Evolutionary conservation across 108 stramenopile genomes (phyloP).

Genomic region (Fistulifera pelliculosa): DNA sequence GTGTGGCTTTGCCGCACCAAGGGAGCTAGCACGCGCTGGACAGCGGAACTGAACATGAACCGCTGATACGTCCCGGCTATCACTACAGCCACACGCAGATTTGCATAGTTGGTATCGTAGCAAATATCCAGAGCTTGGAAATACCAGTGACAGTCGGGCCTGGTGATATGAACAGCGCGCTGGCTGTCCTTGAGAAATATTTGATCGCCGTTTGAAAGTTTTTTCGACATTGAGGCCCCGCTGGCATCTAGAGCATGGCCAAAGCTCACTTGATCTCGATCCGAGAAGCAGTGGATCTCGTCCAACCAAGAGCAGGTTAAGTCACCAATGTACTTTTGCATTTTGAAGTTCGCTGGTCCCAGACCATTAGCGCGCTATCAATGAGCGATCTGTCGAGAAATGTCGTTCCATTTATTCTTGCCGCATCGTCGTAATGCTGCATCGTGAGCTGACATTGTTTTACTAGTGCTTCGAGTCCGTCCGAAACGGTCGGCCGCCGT

Average conservation of each 20-base stretch:
- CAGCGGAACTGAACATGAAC: background rate
- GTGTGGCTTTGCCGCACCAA: slow-evolving; percentile 3
- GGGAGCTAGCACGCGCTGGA: background rate
- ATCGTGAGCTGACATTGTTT: slow-evolving; percentile 4
- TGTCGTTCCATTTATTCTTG: too few relatives aligned
- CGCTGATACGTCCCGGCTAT: background rate
- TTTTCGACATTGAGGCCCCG: too few relatives aligned
- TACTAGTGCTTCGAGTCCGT: background rate
- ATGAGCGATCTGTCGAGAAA: slow-evolving; percentile 2
- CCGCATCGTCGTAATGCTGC: background rate
- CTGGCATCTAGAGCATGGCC: background rate
- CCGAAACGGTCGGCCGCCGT: slow-evolving; percentile 10
- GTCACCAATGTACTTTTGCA: slow-evolving; percentile 9
- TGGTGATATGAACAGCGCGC: too few relatives aligned
- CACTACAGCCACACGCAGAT: background rate
- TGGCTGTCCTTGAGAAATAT: too few relatives aligned
- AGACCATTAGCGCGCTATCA: slow-evolving; percentile 14
- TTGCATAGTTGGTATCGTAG: background rate
- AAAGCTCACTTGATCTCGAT: slow-evolving; percentile 25
- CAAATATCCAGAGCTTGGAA: too few relatives aligned
- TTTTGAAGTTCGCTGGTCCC: slow-evolving; percentile 1
- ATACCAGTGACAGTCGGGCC: too few relatives aligned
- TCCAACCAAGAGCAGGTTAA: slow-evolving; percentile 18
- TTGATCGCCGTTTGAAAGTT: too few relatives aligned
- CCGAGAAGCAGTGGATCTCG: slow-evolving; percentile 19